phyloP scores from a whole-genome alignment of 306 rosid species.

The Casuarina glauca region DNA sequence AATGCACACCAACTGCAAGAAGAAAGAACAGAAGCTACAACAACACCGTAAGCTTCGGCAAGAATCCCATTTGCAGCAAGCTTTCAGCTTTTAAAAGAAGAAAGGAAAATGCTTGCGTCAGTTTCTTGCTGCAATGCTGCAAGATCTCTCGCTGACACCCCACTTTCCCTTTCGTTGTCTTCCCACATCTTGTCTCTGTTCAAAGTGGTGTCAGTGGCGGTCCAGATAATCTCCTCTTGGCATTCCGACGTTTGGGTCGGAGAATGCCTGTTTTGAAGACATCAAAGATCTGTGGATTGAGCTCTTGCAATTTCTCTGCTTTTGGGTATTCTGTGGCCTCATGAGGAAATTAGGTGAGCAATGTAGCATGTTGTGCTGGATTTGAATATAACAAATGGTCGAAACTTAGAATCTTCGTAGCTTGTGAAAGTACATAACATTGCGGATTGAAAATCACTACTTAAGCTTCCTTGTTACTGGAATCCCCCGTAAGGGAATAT shows the following conservation, averaged over 20 bases:
- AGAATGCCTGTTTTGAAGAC: slow-evolving; percentile 17
- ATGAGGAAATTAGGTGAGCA: slow-evolving; percentile 55
- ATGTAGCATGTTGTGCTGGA: background rate
- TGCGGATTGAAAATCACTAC: background rate
- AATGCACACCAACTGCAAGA: background rate
- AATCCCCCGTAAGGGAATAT: background rate
- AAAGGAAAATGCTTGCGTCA: slow-evolving; percentile 28
- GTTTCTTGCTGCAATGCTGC: slow-evolving; percentile 22
- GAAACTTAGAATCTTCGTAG: background rate
- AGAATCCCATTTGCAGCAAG: background rate
- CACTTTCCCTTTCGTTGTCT: slow-evolving; percentile 21
- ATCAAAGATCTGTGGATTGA: slow-evolving; percentile 26
- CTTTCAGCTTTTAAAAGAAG: slow-evolving; percentile 16
- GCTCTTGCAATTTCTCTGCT: slow-evolving; percentile 31
- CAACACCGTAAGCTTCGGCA: background rate
- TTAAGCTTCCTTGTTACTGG: background rate
- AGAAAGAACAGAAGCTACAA: background rate
- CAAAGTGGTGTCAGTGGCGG: slow-evolving; percentile 31
- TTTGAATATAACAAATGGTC: background rate
- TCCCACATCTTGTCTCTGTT: slow-evolving; percentile 28
- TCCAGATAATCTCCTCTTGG: slow-evolving; percentile 28
- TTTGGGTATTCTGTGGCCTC: slow-evolving; percentile 33
- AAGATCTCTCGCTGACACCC: slow-evolving; percentile 41
- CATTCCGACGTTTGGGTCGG: slow-evolving; percentile 38
- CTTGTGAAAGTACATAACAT: background rate